A percentile compares a stretch with the other conserved stretches of the same genome.
These are phyloP conservation scores for Fabrea salina DNA, from an alignment of 169 alveolate genomes.

Conservation along the genomic window DNA sequence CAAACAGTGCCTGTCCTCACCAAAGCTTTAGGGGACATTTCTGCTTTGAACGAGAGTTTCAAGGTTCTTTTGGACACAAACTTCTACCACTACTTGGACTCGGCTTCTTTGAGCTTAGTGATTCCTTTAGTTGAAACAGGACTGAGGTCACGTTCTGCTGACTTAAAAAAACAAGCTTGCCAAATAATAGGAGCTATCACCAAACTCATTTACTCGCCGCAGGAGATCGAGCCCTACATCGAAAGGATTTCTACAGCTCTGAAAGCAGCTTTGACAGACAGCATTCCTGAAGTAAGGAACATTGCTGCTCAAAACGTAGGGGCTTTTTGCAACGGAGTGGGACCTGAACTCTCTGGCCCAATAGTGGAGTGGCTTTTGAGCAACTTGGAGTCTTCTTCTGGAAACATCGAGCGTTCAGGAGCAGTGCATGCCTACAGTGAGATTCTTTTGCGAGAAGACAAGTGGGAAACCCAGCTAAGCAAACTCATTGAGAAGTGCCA, in stretches of 20 bases:
- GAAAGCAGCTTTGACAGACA: constrained; percentile 12
- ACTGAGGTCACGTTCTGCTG: neutral
- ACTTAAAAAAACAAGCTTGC: constrained; percentile 17
- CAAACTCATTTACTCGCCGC: neutral
- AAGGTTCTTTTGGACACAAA: neutral
- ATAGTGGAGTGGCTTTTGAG: neutral
- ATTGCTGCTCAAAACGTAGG: constrained; percentile 18
- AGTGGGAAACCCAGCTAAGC: neutral
- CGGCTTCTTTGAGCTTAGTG: constrained; percentile 1
- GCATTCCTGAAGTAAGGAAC: constrained; percentile 3
- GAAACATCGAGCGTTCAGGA: constrained; percentile 9
- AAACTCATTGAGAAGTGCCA: neutral
- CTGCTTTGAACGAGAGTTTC: neutral
- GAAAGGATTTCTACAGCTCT: neutral
- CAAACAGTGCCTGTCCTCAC: neutral
- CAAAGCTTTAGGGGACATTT: constrained; percentile 26
- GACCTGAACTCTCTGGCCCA: neutral
- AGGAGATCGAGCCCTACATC: neutral
- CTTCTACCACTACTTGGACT: constrained; percentile 12
- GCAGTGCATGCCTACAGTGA: constrained; percentile 33
- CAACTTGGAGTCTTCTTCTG: neutral
- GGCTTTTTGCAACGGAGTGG: neutral
- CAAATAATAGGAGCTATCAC: constrained; percentile 3
- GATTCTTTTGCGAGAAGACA: neutral
- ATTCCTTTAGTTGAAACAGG: constrained; percentile 27